phyloP scores from a whole-genome alignment of 208 protist species.

The Wallacemonas sp. region DNA sequence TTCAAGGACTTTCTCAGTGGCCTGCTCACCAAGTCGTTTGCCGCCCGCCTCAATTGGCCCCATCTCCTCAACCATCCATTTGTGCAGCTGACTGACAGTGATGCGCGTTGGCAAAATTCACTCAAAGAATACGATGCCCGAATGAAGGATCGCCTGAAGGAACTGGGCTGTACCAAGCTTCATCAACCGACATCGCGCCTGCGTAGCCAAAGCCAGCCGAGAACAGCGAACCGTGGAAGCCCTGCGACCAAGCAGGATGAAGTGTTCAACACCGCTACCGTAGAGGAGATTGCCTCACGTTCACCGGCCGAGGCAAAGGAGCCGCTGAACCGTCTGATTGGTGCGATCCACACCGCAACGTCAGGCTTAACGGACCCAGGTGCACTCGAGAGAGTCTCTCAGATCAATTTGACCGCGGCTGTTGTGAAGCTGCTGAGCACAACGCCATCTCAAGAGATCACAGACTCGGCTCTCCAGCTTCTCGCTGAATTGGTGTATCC shows the following conservation, averaged over 20 bases:
- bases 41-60: conserved; percentile 93
- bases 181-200: conserved; percentile 19
- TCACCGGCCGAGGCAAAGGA: conserved; percentile 25
- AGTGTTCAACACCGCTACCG: conserved; percentile 36
- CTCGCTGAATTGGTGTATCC: conserved; percentile 68
- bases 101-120: conserved; percentile 61
- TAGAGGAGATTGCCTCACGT: conserved; percentile 18
- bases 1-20: conserved; percentile 94
- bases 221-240: neutral
- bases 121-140: conserved; percentile 68
- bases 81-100: conserved; percentile 72
- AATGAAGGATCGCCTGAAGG: conserved; percentile 83
- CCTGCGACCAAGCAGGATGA: conserved; percentile 23
- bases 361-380: conserved; percentile 24
- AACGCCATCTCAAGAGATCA: conserved; percentile 32
- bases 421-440: conserved; percentile 41
- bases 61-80: conserved; percentile 89
- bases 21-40: conserved; percentile 93
- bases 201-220: conserved; percentile 25
- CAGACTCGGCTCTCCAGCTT: conserved; percentile 43
- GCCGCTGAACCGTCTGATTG: conserved; percentile 27
- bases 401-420: conserved; percentile 27
- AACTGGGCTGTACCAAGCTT: conserved; percentile 61
- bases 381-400: conserved; percentile 34
- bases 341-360: conserved; percentile 22